phyloP scores from a whole-genome alignment of 2,329 filamentous ascomycete genomes.

The Talaromyces rugulosus region DNA sequence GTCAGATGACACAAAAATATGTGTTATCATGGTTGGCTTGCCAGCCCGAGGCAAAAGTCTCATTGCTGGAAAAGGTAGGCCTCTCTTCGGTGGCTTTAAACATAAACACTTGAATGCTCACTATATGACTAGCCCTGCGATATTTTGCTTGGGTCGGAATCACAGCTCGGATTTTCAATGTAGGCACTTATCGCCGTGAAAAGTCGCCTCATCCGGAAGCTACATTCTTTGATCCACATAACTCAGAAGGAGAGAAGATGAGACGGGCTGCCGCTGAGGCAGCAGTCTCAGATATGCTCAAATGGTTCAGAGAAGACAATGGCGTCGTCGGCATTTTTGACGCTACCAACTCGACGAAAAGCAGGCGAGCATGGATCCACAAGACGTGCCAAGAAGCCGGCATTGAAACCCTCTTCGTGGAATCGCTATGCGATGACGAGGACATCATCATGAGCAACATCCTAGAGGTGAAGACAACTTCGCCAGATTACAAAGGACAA shows the following conservation, averaged over 20 bases:
- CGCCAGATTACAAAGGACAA: constrained; percentile 89
- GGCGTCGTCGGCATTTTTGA: constrained; percentile 92
- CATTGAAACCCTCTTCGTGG: constrained; percentile 90
- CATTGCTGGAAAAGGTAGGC: constrained; percentile 90
- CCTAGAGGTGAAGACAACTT: constrained; percentile 92
- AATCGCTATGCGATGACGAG: constrained; percentile 95
- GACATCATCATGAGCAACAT: constrained; percentile 98
- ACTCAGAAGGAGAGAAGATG: constrained; percentile 84
- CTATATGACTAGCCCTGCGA: constrained; percentile 63
- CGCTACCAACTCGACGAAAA: constrained; percentile 93
- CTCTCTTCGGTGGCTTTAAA: neutral
- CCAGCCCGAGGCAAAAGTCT: constrained; percentile 95
- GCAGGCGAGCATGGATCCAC: constrained; percentile 84
- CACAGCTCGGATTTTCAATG: constrained; percentile 91
- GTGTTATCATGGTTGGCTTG: constrained; percentile 97
- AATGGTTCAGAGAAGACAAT: constrained; percentile 74
- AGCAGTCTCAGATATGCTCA: constrained; percentile 87
- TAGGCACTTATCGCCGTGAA: constrained; percentile 88
- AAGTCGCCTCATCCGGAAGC: constrained; percentile 86
- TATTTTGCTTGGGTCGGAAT: constrained; percentile 98
- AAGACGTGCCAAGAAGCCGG: constrained; percentile 70
- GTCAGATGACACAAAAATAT: constrained; percentile 94
- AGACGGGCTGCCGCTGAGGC: constrained; percentile 85
- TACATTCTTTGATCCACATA: constrained; percentile 91
- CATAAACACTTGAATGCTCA: neutral